Evolutionary conservation across 495 filamentous ascomycete genomes (phyloP), one percentile per base, ranked within the genome.

Genomic region (Tuber magnatum): DNA sequence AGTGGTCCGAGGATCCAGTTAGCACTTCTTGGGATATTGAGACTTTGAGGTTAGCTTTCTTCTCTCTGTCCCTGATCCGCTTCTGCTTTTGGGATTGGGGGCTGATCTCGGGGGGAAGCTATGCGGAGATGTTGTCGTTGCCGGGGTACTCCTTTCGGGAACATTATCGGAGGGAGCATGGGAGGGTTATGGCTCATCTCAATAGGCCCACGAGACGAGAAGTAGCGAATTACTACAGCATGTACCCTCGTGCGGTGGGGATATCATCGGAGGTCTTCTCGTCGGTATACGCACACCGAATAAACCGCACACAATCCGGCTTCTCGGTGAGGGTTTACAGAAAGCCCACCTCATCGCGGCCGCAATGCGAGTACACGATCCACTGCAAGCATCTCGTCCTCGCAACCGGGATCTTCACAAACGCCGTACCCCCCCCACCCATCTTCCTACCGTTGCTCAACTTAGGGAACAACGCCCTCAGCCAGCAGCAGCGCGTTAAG

Each of bases 111-210:
- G 40, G 42, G 51, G 28, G 48, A 72, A 91, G 90, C 81, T 91
- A 92, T 84, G 88, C 89, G 7, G 88, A 89, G 73, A 88, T 90
- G 88, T 83, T 92, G 20, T 90, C 89, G 2, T 81, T 92, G 20
- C 90, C 90, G 0, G 90, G 87, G 0, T 91, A 91, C 81, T 86
- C 87, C 7, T 90, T 89, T 79, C 85, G 85, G 3, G 85, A 89
- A 16, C 87, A 91, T 75, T 85, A 88, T 74, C 83, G 78, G 22
- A 82, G 81, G 71, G 82, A 74, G 5, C 84, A 85, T 16, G 85
- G 85, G 8, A 82, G 85, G 43, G 79, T 83, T 3, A 82, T 90
- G 32, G 85, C 86, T 38, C 83, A 89, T 22, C 88, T 88, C 69
- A 87, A 87, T 39, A 85, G 90, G 68, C 90, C 90, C 4, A 88